phyloP scores from a whole-genome alignment of 176 grass and related monocot genomes.

The Otatea glauca region DNA sequence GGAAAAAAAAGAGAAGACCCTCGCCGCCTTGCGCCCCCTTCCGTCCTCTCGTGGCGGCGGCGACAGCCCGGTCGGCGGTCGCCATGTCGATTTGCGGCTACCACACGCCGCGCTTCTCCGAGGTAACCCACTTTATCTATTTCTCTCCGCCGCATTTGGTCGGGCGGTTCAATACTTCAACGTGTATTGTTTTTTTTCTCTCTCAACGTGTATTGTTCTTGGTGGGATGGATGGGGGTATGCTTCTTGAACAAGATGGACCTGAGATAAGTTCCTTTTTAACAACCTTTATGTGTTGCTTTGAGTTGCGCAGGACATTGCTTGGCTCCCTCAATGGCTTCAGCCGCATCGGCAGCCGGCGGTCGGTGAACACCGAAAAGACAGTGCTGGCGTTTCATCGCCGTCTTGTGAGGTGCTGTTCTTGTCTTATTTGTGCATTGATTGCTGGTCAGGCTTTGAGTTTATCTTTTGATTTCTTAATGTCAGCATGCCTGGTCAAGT shows the following conservation, averaged over 20 bases:
- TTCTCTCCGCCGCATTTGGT: background rate
- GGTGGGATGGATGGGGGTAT: background rate
- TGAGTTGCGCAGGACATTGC: conserved; percentile 55
- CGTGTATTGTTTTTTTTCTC: too few relatives aligned
- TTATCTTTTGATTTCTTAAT: background rate
- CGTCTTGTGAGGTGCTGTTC: conserved; percentile 51
- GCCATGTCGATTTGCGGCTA: conserved; percentile 66
- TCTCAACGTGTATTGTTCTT: background rate
- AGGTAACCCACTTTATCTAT: conserved; percentile 44
- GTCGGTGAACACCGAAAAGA: conserved; percentile 15
- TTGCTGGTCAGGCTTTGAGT: background rate
- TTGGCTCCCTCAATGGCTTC: conserved; percentile 90
- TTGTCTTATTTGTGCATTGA: background rate
- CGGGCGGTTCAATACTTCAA: background rate
- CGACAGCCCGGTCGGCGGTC: background rate
- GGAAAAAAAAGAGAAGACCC: too few relatives aligned
- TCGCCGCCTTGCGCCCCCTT: background rate
- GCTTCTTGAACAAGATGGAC: conserved; percentile 1
- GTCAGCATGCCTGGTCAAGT: background rate
- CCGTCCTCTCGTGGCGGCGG: conserved; percentile 38
- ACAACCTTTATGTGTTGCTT: conserved; percentile 14
- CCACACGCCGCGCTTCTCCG: conserved; percentile 83
- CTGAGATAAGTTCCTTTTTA: background rate
- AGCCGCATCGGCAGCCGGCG: conserved; percentile 50
- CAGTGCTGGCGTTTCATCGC: conserved; percentile 39